Evolutionary conservation across 345 rosid genomes (phyloP).

Genomic region (Euphorbia peplus): DNA sequence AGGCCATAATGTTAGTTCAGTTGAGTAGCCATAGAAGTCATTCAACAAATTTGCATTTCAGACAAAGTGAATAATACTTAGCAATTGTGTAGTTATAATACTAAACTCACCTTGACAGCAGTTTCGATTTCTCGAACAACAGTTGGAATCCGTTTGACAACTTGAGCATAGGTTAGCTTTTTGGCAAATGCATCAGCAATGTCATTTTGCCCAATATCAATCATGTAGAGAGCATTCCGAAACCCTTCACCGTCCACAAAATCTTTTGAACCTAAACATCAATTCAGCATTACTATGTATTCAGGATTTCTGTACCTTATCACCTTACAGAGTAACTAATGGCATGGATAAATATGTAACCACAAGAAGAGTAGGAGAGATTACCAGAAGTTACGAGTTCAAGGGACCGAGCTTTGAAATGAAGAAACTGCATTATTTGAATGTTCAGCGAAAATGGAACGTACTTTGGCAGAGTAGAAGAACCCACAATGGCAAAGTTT

Average conservation of each 20-base stretch:
- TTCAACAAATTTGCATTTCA: too few species aligned
- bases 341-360: neutral
- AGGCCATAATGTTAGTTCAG: too few species aligned
- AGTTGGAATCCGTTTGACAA: constrained; percentile 47
- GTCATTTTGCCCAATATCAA: constrained; percentile 88
- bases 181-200: constrained; percentile 65
- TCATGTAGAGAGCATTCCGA: constrained; percentile 64
- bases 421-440: constrained; percentile 83
- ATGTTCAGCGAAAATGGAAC: constrained; percentile 71
- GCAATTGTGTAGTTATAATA: too few species aligned
- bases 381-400: constrained; percentile 55
- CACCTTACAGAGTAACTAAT: neutral
- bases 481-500: constrained; percentile 75
- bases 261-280: constrained; percentile 36
- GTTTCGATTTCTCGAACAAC: constrained; percentile 50
- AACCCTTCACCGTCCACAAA: constrained; percentile 49
- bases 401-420: constrained; percentile 62
- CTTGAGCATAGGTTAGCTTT: constrained; percentile 47
- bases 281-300: neutral
- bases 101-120: constrained; percentile 53
- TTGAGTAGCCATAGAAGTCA: too few species aligned
- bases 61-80: too few species aligned
- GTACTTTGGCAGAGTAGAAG: constrained; percentile 72
- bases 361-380: neutral
- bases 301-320: neutral